Percentiles rank a stretch among this genome's conserved stretches.
phyloP scores from a whole-genome alignment of 2,329 filamentous ascomycete genomes.

The Ceratocystis cubensis region DNA sequence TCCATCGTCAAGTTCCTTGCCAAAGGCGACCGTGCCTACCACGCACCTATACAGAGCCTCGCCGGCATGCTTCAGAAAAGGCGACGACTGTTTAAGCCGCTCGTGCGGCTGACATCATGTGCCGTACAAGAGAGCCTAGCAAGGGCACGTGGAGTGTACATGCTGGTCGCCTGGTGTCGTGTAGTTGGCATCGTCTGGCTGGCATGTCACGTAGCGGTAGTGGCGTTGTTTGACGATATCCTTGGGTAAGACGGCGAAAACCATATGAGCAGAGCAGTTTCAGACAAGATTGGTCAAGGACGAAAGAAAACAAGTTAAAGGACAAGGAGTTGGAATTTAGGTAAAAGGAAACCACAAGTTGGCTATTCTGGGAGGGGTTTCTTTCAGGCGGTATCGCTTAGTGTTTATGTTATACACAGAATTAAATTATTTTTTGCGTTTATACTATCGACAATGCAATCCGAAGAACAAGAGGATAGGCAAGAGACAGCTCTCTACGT shows the following conservation, averaged over 20 bases:
- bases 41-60: constrained; percentile 13
- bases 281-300: too few relatives aligned
- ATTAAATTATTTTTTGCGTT: background rate
- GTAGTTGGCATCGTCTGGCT: constrained; percentile 14
- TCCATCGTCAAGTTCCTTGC: constrained; percentile 15
- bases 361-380: background rate
- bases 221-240: constrained; percentile 6
- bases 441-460: background rate
- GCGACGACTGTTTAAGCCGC: background rate
- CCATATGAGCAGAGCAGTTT: too few relatives aligned
- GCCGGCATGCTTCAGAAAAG: constrained; percentile 16
- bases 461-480: background rate
- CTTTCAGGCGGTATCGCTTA: background rate
- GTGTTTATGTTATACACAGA: background rate
- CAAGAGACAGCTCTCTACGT: too few relatives aligned
- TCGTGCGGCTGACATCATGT: constrained; percentile 8
- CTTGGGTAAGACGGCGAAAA: background rate
- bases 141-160: background rate
- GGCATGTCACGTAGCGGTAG: background rate
- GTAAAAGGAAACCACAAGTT: too few relatives aligned
- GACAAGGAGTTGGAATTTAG: too few relatives aligned
- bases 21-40: constrained; percentile 1
- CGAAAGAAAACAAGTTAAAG: too few relatives aligned
- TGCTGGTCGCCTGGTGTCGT: constrained; percentile 4
- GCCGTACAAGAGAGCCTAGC: constrained; percentile 6